Evolutionary conservation across 805 yeast species (phyloP).

Genomic region (Schwanniomyces polymorphus): DNA sequence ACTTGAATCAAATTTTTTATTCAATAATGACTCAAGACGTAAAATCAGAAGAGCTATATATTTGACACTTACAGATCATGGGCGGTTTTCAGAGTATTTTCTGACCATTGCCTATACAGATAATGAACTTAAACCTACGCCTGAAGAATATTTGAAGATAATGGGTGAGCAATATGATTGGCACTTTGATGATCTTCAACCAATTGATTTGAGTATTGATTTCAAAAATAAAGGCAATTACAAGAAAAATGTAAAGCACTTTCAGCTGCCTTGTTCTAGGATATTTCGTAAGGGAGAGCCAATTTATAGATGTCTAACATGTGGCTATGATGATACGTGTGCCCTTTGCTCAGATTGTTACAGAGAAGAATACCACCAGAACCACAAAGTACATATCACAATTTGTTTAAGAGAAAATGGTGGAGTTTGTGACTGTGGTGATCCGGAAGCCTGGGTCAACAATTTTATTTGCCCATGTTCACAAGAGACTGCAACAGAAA

Average conservation of each 20-base stretch:
- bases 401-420: conserved; percentile 69
- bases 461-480: conserved; percentile 49
- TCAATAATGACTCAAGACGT: conserved; percentile 21
- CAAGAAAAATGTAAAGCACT: conserved; percentile 43
- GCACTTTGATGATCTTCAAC: conserved; percentile 17
- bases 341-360: conserved; percentile 80
- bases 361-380: conserved; percentile 65
- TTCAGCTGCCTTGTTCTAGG: conserved; percentile 70
- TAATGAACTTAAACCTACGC: background rate
- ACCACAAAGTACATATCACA: conserved; percentile 67
- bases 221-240: conserved; percentile 6
- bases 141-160: conserved; percentile 8
- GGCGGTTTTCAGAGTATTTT: conserved; percentile 32
- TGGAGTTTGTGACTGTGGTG: conserved; percentile 90
- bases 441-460: conserved; percentile 75
- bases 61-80: conserved; percentile 29
- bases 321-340: conserved; percentile 82
- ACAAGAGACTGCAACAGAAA: conserved; percentile 7
- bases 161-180: conserved; percentile 29
- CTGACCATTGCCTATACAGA: conserved; percentile 28
- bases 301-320: conserved; percentile 70
- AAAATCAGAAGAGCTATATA: conserved; percentile 31
- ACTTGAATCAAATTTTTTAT: conserved; percentile 21
- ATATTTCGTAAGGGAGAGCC: conserved; percentile 79
- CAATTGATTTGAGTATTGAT: conserved; percentile 20